These are phyloP conservation scores for Neltuma alba DNA, from an alignment of 306 rosid genomes.

Conservation along the genomic window DNA sequence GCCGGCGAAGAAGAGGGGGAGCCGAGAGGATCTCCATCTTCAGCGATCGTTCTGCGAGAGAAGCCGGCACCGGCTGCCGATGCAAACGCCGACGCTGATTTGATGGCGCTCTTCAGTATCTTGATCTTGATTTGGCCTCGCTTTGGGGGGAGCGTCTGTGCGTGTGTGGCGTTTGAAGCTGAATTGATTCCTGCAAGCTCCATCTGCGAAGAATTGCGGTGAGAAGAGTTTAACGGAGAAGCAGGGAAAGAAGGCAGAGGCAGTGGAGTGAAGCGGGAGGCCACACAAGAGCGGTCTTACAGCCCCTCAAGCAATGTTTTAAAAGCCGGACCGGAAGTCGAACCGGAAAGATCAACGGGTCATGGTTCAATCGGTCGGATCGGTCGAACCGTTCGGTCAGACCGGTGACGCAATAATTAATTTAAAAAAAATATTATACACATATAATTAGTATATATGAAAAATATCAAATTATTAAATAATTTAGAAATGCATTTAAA, in stretches of 20 bases:
- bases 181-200: not conserved
- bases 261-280: not conserved
- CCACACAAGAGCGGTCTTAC: not conserved
- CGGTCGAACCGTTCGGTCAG: too few relatives aligned
- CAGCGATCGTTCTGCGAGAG: not conserved
- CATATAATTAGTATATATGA: too few relatives aligned
- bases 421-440: too few relatives aligned
- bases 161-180: not conserved
- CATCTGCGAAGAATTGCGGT: not conserved
- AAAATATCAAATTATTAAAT: too few relatives aligned
- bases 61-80: not conserved
- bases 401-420: too few relatives aligned
- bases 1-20: conserved; percentile 32
- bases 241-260: not conserved
- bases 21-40: conserved; percentile 32
- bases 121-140: conserved; percentile 50
- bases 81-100: not conserved
- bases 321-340: too few relatives aligned
- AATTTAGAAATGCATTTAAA: too few relatives aligned
- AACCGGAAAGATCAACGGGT: too few relatives aligned
- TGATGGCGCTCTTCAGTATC: conserved; percentile 25
- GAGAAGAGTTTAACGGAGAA: not conserved
- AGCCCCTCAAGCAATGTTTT: too few relatives aligned
- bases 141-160: conserved; percentile 21
- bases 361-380: too few relatives aligned